These are phyloP conservation scores for Aspergillus quadrilineatus DNA, from an alignment of 2,329 filamentous ascomycete genomes.

Conservation along the genomic window DNA sequence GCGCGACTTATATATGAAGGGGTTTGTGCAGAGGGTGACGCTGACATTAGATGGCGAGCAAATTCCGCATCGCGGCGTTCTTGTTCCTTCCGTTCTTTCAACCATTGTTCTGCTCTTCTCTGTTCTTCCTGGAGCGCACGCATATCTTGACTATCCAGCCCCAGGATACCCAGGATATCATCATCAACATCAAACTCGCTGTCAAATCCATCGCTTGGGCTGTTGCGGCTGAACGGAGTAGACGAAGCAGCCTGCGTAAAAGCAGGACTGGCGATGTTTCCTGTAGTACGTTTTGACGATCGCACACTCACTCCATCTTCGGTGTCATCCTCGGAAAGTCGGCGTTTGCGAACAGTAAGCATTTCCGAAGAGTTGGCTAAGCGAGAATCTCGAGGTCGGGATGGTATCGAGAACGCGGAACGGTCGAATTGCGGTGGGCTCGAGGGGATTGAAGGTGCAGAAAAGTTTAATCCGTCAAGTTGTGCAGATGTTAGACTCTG, in stretches of 20 bases:
- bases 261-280: neutral
- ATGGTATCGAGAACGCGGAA: slow-evolving; percentile 2
- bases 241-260: neutral
- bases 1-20: slow-evolving; percentile 9
- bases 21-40: slow-evolving; percentile 10
- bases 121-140: slow-evolving; percentile 32
- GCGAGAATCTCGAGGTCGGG: slow-evolving; percentile 3
- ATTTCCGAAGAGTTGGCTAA: neutral
- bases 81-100: slow-evolving; percentile 32
- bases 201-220: neutral
- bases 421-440: neutral
- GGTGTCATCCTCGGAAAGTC: neutral
- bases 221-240: neutral
- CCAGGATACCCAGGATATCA: slow-evolving; percentile 27
- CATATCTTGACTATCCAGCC: slow-evolving; percentile 27
- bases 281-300: slow-evolving; percentile 2
- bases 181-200: slow-evolving; percentile 15
- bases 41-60: slow-evolving; percentile 38
- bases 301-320: neutral
- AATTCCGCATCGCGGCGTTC: slow-evolving; percentile 40
- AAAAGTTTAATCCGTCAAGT: slow-evolving; percentile 18
- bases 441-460: neutral
- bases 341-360: slow-evolving; percentile 18
- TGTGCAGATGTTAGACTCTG: slow-evolving; percentile 5
- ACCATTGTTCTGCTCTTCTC: slow-evolving; percentile 31